phyloP scores from a whole-genome alignment of 805 yeast species.

The Metschnikowia cubensis region DNA sequence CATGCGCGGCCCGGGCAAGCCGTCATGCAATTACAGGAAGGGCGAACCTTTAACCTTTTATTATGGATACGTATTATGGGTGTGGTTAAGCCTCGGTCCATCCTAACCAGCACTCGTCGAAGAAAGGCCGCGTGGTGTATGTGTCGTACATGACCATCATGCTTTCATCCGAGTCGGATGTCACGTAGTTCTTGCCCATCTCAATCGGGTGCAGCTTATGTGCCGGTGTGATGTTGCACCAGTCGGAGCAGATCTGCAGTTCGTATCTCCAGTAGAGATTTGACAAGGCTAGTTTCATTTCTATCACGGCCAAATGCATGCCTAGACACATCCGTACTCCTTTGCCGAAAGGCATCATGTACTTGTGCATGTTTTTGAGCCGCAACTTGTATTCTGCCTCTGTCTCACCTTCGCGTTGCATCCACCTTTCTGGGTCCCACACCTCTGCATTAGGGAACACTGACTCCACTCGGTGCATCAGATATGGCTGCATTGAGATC shows the following conservation, averaged over 20 bases:
- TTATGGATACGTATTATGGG: neutral
- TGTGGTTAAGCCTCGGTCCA: conserved; percentile 20
- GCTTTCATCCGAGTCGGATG: conserved; percentile 35
- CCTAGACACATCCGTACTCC: conserved; percentile 77
- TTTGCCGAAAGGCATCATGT: conserved; percentile 67
- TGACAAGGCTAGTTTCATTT: conserved; percentile 56
- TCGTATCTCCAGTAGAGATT: conserved; percentile 48
- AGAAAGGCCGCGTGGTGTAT: conserved; percentile 49
- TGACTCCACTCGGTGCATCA: conserved; percentile 49
- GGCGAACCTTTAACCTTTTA: neutral
- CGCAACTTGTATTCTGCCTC: conserved; percentile 29
- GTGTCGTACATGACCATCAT: conserved; percentile 56
- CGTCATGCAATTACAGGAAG: neutral
- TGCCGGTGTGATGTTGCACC: conserved; percentile 37
- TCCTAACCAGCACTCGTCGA: conserved; percentile 51
- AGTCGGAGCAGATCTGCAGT: conserved; percentile 37
- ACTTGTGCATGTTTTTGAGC: conserved; percentile 43
- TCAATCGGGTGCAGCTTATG: conserved; percentile 9
- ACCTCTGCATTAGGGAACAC: conserved; percentile 50
- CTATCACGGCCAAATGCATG: conserved; percentile 61
- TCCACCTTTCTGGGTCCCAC: conserved; percentile 66
- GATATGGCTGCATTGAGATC: conserved; percentile 64
- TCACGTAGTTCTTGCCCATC: conserved; percentile 15
- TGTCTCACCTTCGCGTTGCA: conserved; percentile 34
- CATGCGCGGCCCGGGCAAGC: neutral